These are phyloP conservation scores for Saccharum hybrid DNA, from an alignment of 202 grass and related monocot species.

Conservation along the genomic window DNA sequence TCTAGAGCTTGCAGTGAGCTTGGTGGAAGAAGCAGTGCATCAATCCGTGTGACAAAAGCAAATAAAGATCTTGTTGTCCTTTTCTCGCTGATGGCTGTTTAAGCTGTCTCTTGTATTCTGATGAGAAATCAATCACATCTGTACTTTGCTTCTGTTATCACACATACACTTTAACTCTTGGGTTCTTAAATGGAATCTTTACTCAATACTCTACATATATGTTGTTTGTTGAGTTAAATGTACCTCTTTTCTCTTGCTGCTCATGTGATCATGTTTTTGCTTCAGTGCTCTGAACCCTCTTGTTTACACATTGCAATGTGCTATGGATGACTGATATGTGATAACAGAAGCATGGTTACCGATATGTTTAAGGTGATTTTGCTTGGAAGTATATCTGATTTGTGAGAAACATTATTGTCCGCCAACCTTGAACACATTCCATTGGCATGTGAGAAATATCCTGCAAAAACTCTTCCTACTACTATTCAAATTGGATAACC, in stretches of 20 bases:
- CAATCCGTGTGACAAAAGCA: constrained; percentile 39
- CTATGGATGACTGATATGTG: background rate
- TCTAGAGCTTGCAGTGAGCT: background rate
- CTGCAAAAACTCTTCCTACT: background rate
- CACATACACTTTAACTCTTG: constrained; percentile 30
- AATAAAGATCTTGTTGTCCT: constrained; percentile 45
- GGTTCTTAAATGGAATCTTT: constrained; percentile 29
- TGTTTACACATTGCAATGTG: background rate
- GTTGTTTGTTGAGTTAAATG: constrained; percentile 27
- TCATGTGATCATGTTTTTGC: background rate
- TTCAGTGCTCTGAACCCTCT: background rate
- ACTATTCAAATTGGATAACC: background rate
- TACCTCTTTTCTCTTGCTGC: background rate
- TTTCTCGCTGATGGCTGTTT: constrained; percentile 23
- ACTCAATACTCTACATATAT: constrained; percentile 21
- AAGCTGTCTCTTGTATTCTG: constrained; percentile 38
- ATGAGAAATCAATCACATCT: constrained; percentile 40
- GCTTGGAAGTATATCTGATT: background rate
- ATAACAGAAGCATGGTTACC: no score
- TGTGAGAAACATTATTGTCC: background rate
- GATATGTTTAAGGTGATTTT: background rate
- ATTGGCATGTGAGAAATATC: background rate
- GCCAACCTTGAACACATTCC: background rate
- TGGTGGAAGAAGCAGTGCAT: constrained; percentile 38
- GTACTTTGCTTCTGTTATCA: constrained; percentile 46